Evolutionary conservation across 2,329 filamentous ascomycete genomes (phyloP).

Genomic region (Aspergillus novofumigatus): DNA sequence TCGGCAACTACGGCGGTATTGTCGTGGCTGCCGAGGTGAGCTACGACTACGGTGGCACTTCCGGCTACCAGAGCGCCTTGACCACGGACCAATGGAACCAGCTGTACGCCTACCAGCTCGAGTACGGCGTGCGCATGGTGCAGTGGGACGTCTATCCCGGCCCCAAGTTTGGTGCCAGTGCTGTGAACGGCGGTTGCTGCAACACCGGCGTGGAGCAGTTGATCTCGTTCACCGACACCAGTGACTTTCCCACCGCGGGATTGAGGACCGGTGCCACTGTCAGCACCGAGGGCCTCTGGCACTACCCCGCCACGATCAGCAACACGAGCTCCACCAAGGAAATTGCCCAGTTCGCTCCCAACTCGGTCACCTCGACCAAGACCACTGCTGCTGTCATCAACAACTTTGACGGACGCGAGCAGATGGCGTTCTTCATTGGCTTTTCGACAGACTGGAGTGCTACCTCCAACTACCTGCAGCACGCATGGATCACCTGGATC

Average conservation of each 20-base stretch:
- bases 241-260: conserved; percentile 52
- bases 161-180: conserved; percentile 45
- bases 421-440: conserved; percentile 59
- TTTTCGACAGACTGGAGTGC: conserved; percentile 51
- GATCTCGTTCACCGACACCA: conserved; percentile 52
- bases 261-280: conserved; percentile 49
- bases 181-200: conserved; percentile 45
- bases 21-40: conserved; percentile 52
- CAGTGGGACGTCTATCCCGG: conserved; percentile 56
- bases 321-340: conserved; percentile 52
- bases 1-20: conserved; percentile 59
- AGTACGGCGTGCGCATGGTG: conserved; percentile 58
- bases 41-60: conserved; percentile 47
- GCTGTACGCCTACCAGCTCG: conserved; percentile 55
- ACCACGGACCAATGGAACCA: conserved; percentile 54
- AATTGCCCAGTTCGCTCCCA: conserved; percentile 51
- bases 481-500: conserved; percentile 60
- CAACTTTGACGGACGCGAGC: conserved; percentile 52
- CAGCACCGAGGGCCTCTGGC: conserved; percentile 52
- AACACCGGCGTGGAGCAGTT: conserved; percentile 47
- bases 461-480: conserved; percentile 56
- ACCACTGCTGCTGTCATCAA: conserved; percentile 59
- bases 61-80: conserved; percentile 50
- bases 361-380: conserved; percentile 34
- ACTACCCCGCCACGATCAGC: conserved; percentile 55